phyloP scores from a whole-genome alignment of 2,329 filamentous ascomycete species.

The Fusarium oligoseptatum region DNA sequence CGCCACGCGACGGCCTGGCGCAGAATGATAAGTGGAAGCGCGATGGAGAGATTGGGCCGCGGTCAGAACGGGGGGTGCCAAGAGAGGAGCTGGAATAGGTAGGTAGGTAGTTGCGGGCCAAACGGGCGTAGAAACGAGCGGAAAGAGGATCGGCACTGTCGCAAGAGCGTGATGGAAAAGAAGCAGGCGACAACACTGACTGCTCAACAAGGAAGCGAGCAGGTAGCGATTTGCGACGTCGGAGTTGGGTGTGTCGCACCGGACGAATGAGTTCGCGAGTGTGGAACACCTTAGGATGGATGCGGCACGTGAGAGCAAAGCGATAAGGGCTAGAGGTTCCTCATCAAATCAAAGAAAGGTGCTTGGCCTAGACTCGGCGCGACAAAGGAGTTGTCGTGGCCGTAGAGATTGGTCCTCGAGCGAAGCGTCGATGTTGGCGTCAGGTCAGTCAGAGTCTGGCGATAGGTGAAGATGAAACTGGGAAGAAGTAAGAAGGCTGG shows the following conservation, averaged over 20 bases:
- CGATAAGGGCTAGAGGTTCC: slow-evolving; percentile 6
- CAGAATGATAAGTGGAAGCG: slow-evolving; percentile 27
- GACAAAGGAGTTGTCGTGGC: slow-evolving; percentile 17
- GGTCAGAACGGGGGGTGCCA: slow-evolving; percentile 23
- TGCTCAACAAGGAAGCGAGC: slow-evolving; percentile 28
- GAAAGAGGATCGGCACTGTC: slow-evolving; percentile 20
- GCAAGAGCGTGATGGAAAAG: slow-evolving; percentile 21
- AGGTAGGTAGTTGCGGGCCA: slow-evolving; percentile 13
- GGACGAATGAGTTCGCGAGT: slow-evolving; percentile 34
- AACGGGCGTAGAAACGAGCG: slow-evolving; percentile 17
- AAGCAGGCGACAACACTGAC: slow-evolving; percentile 11
- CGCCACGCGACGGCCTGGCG: slow-evolving; percentile 39
- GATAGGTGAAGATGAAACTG: slow-evolving; percentile 23
- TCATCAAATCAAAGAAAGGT: not conserved
- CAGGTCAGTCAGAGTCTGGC: slow-evolving; percentile 6
- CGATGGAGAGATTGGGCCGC: slow-evolving; percentile 27
- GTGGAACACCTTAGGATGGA: slow-evolving; percentile 23
- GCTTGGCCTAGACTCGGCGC: slow-evolving; percentile 6
- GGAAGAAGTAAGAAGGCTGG: slow-evolving; percentile 42
- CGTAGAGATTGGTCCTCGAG: slow-evolving; percentile 12
- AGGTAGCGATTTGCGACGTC: slow-evolving; percentile 43
- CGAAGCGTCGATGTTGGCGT: slow-evolving; percentile 4
- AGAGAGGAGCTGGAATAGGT: slow-evolving; percentile 23
- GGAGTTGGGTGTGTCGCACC: slow-evolving; percentile 42
- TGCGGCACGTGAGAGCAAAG: slow-evolving; percentile 32